Evolutionary conservation across 1,139 yeast species (phyloP).

Genomic region (Eremothecium sinecaudum): DNA sequence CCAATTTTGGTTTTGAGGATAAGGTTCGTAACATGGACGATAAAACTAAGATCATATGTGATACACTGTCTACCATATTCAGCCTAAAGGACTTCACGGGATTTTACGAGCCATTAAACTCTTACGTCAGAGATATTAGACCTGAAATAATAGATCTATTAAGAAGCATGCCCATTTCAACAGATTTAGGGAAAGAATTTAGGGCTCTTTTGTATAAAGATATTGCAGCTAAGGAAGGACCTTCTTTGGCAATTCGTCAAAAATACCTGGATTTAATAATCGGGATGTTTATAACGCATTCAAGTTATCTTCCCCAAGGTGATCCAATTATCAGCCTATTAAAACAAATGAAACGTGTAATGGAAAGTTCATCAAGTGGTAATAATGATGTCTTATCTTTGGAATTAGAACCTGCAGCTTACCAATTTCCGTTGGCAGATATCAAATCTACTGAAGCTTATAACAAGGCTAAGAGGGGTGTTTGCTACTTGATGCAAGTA

Average conservation of each 20-base stretch:
- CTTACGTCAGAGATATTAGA: constrained; percentile 25
- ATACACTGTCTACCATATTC: constrained; percentile 23
- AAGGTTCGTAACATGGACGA: constrained; percentile 5
- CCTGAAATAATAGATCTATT: constrained; percentile 22
- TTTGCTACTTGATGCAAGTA: constrained; percentile 70
- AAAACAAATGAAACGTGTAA: constrained; percentile 11
- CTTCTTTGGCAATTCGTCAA: constrained; percentile 25
- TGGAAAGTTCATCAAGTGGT: constrained; percentile 9
- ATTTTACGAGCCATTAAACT: constrained; percentile 28
- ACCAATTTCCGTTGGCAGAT: constrained; percentile 31
- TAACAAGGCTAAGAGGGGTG: constrained; percentile 73
- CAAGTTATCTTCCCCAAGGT: constrained; percentile 21
- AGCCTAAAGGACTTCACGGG: constrained; percentile 22
- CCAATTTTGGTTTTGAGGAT: constrained; percentile 21
- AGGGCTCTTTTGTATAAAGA: constrained; percentile 26
- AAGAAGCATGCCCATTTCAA: constrained; percentile 23
- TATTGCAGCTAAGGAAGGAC: constrained; percentile 21
- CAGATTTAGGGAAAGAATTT: constrained; percentile 24
- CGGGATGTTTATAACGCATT: constrained; percentile 17
- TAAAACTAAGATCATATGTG: constrained; percentile 17
- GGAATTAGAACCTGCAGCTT: constrained; percentile 44
- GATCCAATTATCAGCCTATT: constrained; percentile 25
- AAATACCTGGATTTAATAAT: constrained; percentile 24
- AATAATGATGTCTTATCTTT: constrained; percentile 27
- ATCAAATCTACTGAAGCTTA: constrained; percentile 46